phyloP scores from a whole-genome alignment of 2,329 filamentous ascomycete species.

The Hymenoscyphus repandus region DNA sequence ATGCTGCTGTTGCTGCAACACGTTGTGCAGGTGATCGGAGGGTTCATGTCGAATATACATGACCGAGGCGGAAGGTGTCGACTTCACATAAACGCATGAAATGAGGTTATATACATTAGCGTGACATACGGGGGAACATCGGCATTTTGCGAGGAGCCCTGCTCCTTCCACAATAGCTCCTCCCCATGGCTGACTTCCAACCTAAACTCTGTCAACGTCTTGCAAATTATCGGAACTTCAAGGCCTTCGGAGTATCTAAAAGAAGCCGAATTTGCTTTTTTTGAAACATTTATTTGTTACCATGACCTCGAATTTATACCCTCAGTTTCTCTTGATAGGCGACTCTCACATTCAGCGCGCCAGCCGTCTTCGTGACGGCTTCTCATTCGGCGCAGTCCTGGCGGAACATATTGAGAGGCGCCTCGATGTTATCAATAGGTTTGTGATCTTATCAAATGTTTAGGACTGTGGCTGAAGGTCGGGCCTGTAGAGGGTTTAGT shows the following conservation, averaged over 20 bases:
- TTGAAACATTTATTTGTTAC: neutral
- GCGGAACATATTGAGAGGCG: constrained; percentile 48
- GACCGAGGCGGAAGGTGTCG: neutral
- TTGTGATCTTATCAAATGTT: constrained; percentile 22
- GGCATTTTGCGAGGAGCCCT: too few species aligned
- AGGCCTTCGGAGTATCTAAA: neutral
- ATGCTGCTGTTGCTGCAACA: too few species aligned
- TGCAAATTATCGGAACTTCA: too few species aligned
- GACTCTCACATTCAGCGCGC: constrained; percentile 80
- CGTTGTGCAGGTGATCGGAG: neutral
- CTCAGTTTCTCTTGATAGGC: constrained; percentile 78
- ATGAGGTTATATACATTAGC: too few species aligned
- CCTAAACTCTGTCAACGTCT: too few species aligned
- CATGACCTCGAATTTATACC: constrained; percentile 39
- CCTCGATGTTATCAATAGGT: constrained; percentile 84
- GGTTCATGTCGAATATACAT: neutral
- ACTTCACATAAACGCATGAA: too few species aligned
- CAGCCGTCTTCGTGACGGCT: constrained; percentile 57
- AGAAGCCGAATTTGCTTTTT: neutral
- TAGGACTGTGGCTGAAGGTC: neutral
- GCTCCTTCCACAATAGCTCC: too few species aligned
- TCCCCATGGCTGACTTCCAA: too few species aligned
- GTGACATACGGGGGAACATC: too few species aligned
- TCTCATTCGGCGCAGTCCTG: constrained; percentile 68
- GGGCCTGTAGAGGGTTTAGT: constrained; percentile 25